These are phyloP conservation scores for Blastocystis sp. DNA, from an alignment of 352 stramenopile species.

Conservation along the genomic window DNA sequence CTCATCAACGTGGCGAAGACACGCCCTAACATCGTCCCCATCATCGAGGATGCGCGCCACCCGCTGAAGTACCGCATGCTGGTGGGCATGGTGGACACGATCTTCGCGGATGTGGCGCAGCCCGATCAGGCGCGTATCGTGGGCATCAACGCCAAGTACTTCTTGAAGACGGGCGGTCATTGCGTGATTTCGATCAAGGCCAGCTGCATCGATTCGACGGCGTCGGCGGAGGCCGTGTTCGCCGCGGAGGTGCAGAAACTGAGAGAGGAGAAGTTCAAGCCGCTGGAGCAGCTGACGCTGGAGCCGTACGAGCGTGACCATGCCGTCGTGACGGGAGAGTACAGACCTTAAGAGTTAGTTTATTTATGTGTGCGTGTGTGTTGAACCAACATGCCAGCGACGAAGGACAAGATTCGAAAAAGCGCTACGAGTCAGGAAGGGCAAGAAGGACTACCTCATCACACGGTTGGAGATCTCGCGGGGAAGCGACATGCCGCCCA, in stretches of 20 bases:
- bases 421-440: too few species aligned
- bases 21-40: slow-evolving; percentile 97
- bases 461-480: too few species aligned
- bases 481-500: too few species aligned
- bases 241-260: slow-evolving; percentile 93
- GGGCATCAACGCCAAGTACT: slow-evolving; percentile 95
- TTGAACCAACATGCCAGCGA: too few species aligned
- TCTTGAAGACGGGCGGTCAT: slow-evolving; percentile 97
- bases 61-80: slow-evolving; percentile 97
- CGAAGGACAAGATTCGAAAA: too few species aligned
- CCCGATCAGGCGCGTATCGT: slow-evolving; percentile 98
- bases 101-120: slow-evolving; percentile 98
- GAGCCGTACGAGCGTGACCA: slow-evolving; percentile 99
- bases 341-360: slow-evolving; percentile 77
- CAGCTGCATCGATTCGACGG: slow-evolving; percentile 97
- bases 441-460: too few species aligned
- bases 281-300: slow-evolving; percentile 94
- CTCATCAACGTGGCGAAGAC: slow-evolving; percentile 98
- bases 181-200: slow-evolving; percentile 99
- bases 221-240: slow-evolving; percentile 95
- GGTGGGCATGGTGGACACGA: slow-evolving; percentile 94
- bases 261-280: slow-evolving; percentile 96
- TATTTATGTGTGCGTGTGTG: background rate
- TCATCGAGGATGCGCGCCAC: slow-evolving; percentile 96
- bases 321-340: slow-evolving; percentile 92